A percentile compares a stretch with the other conserved stretches of the same genome.
Evolutionary conservation across 176 grass and related monocot species (phyloP).

Genomic region (Oryza meyeriana): DNA sequence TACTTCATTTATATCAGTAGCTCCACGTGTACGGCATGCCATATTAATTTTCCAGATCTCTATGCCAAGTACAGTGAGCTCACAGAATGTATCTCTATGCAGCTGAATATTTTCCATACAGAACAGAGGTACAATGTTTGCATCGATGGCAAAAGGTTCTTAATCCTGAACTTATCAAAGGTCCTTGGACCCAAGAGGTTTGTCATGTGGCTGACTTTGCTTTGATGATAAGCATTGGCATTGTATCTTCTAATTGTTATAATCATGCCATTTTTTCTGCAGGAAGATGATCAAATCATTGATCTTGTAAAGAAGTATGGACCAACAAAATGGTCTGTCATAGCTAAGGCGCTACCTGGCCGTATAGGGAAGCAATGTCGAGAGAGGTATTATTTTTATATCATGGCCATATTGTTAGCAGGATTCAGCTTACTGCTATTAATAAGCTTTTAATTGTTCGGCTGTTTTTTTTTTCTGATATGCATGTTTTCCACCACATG

Average conservation of each 20-base stretch:
- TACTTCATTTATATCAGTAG: neutral
- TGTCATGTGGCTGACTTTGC: slow-evolving; percentile 27
- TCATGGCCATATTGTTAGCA: neutral
- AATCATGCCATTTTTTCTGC: slow-evolving; percentile 28
- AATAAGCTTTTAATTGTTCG: neutral
- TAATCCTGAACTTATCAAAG: slow-evolving; percentile 98
- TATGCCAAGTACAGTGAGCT: slow-evolving; percentile 6
- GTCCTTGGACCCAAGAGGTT: slow-evolving; percentile 95
- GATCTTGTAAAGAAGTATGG: slow-evolving; percentile 85
- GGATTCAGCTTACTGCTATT: neutral
- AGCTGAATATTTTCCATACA: slow-evolving; percentile 87
- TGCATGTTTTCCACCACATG: neutral
- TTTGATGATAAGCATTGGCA: neutral
- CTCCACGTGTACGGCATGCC: neutral
- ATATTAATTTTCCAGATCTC: neutral
- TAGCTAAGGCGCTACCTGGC: slow-evolving; percentile 85
- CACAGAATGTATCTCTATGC: slow-evolving; percentile 26
- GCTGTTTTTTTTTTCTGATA: neutral
- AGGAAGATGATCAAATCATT: slow-evolving; percentile 96
- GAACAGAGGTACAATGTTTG: slow-evolving; percentile 97
- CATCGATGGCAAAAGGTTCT: slow-evolving; percentile 99
- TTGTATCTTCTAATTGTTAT: slow-evolving; percentile 38
- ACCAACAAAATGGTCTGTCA: slow-evolving; percentile 95
- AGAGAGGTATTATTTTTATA: slow-evolving; percentile 67
- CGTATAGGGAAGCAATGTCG: slow-evolving; percentile 98